Percentiles rank a stretch among this genome's conserved stretches.
phyloP scores from a whole-genome alignment of 768 basidiomycete species.

The Trametes gibbosa region DNA sequence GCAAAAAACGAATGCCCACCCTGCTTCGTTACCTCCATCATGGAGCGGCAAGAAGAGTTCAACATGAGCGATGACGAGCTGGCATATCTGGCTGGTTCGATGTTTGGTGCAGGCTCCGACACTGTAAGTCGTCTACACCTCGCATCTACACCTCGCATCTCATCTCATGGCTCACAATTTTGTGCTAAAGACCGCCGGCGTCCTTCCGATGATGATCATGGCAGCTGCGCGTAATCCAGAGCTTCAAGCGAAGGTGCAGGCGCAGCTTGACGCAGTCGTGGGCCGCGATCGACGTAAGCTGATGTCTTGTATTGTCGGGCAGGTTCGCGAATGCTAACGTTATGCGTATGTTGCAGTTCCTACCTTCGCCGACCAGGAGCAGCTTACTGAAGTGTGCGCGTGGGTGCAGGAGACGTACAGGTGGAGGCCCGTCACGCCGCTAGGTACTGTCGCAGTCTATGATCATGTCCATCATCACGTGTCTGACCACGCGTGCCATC shows the following conservation, averaged over 20 bases:
- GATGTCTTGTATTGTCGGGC: too few relatives aligned
- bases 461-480: too few relatives aligned
- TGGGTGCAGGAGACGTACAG: constrained; percentile 41
- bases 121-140: constrained; percentile 30
- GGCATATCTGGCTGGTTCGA: constrained; percentile 39
- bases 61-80: constrained; percentile 35
- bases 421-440: constrained; percentile 40
- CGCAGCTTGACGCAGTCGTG: constrained; percentile 36
- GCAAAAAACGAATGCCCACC: constrained; percentile 23
- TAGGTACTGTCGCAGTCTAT: constrained; percentile 23
- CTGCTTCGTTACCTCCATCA: constrained; percentile 37
- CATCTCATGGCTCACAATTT: neutral
- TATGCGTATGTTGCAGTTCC: constrained; percentile 30
- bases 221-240: constrained; percentile 37
- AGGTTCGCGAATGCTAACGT: neutral
- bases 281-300: constrained; percentile 34
- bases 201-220: constrained; percentile 29
- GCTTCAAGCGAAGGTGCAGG: constrained; percentile 34
- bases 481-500: constrained; percentile 12
- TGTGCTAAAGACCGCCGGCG: neutral
- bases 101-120: constrained; percentile 44
- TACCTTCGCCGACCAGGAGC: constrained; percentile 36
- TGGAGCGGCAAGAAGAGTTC: constrained; percentile 35
- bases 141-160: too few relatives aligned
- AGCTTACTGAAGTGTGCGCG: constrained; percentile 38